A percentile compares a stretch with the other conserved stretches of the same genome.
Evolutionary conservation across 352 stramenopile species (phyloP).

Genomic region (Aphanomyces astaci): DNA sequence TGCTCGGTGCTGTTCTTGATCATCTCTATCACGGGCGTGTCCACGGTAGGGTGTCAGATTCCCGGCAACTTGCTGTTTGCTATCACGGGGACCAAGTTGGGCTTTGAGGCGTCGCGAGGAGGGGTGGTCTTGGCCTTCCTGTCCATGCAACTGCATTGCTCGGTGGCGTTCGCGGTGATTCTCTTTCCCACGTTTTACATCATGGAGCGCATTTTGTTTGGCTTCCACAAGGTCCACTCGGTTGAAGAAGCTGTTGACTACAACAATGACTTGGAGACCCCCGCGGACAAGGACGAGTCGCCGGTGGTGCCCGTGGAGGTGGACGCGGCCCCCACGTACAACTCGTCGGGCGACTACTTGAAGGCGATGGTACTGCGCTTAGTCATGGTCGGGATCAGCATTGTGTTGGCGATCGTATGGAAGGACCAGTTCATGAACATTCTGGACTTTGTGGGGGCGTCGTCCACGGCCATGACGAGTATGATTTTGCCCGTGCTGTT

Average conservation of each 20-base stretch:
- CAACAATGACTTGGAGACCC: not conserved
- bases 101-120: constrained; percentile 12
- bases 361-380: constrained; percentile 22
- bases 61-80: constrained; percentile 27
- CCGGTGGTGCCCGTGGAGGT: not conserved
- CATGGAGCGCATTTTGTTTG: constrained; percentile 26
- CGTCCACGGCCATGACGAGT: constrained; percentile 27
- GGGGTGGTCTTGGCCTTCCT: constrained; percentile 25
- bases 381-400: constrained; percentile 35
- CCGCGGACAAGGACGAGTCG: not conserved
- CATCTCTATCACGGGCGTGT: constrained; percentile 21
- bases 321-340: constrained; percentile 2
- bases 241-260: not conserved
- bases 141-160: constrained; percentile 26
- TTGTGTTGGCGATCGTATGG: constrained; percentile 45
- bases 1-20: constrained; percentile 24
- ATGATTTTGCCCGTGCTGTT: constrained; percentile 31
- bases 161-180: constrained; percentile 26
- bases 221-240: constrained; percentile 22
- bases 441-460: constrained; percentile 29
- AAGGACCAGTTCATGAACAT: constrained; percentile 31
- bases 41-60: constrained; percentile 26
- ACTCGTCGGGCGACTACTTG: constrained; percentile 1
- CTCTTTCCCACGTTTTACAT: constrained; percentile 27
- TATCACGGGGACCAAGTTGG: constrained; percentile 25